Evolutionary conservation across 352 stramenopile species (phyloP), one percentile per base, ranked within the genome.

Genomic region (Phytophthora tentaculata): DNA sequence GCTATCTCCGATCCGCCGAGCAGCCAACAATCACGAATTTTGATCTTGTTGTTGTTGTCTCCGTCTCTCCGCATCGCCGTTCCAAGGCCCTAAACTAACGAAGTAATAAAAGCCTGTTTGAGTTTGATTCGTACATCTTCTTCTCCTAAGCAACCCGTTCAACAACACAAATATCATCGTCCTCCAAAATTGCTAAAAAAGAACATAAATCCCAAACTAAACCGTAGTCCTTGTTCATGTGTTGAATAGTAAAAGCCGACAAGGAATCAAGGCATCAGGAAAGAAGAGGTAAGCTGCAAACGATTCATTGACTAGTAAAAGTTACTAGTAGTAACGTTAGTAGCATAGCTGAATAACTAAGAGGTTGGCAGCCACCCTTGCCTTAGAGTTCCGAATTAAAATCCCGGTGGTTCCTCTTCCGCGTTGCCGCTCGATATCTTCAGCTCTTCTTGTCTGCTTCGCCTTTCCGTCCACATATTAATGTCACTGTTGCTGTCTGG

Each of bases 21-120:
- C 74, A n/a, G 58, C 73, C 44, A 81, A 81, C 45, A 66, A 84
- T 55, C 70, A 81, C 59, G 83, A 91, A 64, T 91, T 91, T 56
- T 91, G 39, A 72, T 74, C 50, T 58, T 56, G 10, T 47, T 41
- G n/a, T 64, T 56, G 16, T 47, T 44, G 16, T 65, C 26, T 58
- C 51, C 13, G 28, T 70, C 29, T 63, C 59, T 65, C 24, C 45
- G 22, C 26, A 17, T 60, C 28, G 41, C 32, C 43, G 26, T 59
- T 63, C 37, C 52, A 69, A 64, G 55, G 56, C 47, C 55, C 29
- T 69, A 72, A 72, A 61, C 55, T 69, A 69, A 69, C 54, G 28
- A 75, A 70, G 48, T 76, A 72, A 73, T 72, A 52, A 75, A 74
- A 50, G 26, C 28, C 19, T 65, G 49, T 64, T 53, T 5, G 28